phyloP scores from a whole-genome alignment of 768 basidiomycete species.

The Phanerodontia chrysosporium region DNA sequence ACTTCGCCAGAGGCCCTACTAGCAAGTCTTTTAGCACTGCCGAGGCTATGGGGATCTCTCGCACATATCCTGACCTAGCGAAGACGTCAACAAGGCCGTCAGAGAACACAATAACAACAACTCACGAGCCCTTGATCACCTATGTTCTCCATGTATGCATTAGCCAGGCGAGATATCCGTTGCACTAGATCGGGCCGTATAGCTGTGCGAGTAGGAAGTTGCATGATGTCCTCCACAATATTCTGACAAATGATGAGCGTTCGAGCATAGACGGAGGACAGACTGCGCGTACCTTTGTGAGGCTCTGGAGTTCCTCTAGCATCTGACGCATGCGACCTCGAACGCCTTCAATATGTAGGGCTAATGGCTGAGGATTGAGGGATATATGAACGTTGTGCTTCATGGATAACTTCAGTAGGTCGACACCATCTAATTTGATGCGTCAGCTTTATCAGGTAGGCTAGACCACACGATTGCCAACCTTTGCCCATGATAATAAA shows the following conservation, averaged over 20 bases:
- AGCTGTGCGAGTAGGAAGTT: conserved; percentile 41
- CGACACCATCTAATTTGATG: conserved; percentile 50
- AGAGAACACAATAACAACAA: neutral
- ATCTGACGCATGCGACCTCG: conserved; percentile 48
- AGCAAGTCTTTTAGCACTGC: conserved; percentile 47
- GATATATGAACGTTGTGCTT: conserved; percentile 61
- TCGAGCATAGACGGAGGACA: neutral
- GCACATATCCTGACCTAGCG: conserved; percentile 55
- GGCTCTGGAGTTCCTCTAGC: conserved; percentile 37
- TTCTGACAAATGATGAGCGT: conserved; percentile 15
- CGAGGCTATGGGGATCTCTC: conserved; percentile 34
- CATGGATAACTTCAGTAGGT: conserved; percentile 56
- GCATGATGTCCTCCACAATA: conserved; percentile 30
- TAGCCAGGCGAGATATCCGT: conserved; percentile 63
- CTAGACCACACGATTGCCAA: no score
- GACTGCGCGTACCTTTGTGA: conserved; percentile 44
- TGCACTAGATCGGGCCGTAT: conserved; percentile 48
- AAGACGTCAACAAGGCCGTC: conserved; percentile 1
- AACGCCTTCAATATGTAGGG: conserved; percentile 56
- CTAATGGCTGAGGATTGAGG: conserved; percentile 50
- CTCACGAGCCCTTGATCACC: conserved; percentile 44
- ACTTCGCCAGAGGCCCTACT: conserved; percentile 54
- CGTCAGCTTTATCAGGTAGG: no score
- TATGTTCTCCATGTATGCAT: conserved; percentile 56
- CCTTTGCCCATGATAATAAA: conserved; percentile 75